Conservation (phyloP, 2,329 filamentous ascomycete species). For the Sordariomycetes sp. region DNA sequence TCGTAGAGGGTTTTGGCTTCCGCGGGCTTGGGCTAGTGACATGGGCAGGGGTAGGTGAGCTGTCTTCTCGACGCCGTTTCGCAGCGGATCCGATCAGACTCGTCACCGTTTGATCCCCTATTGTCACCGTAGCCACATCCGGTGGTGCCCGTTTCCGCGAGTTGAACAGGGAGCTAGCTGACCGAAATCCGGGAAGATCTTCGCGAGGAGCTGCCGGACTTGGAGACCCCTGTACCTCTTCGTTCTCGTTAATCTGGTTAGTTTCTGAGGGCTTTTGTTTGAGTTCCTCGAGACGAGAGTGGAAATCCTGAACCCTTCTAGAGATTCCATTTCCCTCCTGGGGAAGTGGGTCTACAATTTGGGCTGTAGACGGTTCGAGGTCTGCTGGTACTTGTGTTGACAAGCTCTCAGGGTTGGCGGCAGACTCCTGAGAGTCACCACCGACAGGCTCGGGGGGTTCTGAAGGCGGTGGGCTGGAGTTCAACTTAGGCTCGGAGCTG, state of each 20-base stretch:
- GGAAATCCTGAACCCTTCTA: slow-evolving; percentile 21
- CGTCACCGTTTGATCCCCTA: slow-evolving; percentile 57
- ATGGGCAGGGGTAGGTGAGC: not conserved
- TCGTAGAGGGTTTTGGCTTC: not conserved
- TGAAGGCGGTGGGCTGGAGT: not conserved
- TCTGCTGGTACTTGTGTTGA: not conserved
- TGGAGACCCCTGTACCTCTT: not conserved
- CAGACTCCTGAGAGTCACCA: not conserved
- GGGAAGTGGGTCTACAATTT: not conserved
- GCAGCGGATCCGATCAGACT: slow-evolving; percentile 51
- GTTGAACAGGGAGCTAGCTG: slow-evolving; percentile 7
- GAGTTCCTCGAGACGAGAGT: slow-evolving; percentile 12
- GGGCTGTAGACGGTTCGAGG: not conserved
- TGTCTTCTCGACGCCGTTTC: slow-evolving; percentile 23
- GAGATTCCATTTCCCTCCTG: slow-evolving; percentile 7
- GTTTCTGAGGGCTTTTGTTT: not conserved
- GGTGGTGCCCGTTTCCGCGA: slow-evolving; percentile 42
- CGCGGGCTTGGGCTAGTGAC: not conserved
- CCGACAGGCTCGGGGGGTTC: not conserved
- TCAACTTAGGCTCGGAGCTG: not conserved
- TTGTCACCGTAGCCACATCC: slow-evolving; percentile 64
- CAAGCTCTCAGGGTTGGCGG: not conserved
- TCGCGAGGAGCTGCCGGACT: not conserved
- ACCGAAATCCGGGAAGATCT: slow-evolving; percentile 10
- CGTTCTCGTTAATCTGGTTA: not conserved